Base-by-base conservation (phyloP, 176 grass and related monocot genomes). In the Typha latifolia region DNA sequence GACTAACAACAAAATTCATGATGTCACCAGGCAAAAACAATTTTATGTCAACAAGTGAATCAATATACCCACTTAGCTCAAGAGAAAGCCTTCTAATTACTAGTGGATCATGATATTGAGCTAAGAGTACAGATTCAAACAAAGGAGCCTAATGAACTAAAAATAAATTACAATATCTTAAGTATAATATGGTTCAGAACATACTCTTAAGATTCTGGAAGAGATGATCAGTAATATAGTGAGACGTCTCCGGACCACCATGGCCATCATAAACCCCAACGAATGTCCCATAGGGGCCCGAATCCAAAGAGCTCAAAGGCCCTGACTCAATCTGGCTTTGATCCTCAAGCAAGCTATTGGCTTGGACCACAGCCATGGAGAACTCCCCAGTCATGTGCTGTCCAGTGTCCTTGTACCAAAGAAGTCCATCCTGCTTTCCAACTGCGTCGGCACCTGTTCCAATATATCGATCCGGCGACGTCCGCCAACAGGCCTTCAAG, bases 281-380 rank as follows among this genome's bases (percentile, higher is more conserved):
- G 20, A 76, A 76, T 32, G 73, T 76, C 18, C 73, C 73, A 61
- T 61, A 67, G 0, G 73, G 73, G 29, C 63, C 73, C 11, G 73
- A 67, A 31, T 76, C 73, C 12, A 66, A 26, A 13, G 6, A 76
- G 51, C 73, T 76, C 51, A 76, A 63, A 8, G 51, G 21, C 0
- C 73, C 73, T 12, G 73, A 76, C 34, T 76, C 73, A 12, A 76
- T 48, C 63, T 76, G 73, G 32, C 73, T 47, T 51, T 76, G 73
- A 63, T 76, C 73, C 51, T 76, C 73, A n/a, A 67, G 73, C 32
- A 76, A 66, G 20, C 51, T 76, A 63, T 76, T 76, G 32, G 73
- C 73, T 67, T 76, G 73, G 63, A 76, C 64, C 63, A 67, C 73
- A 12, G 73, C 63, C 73, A 76, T 76, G 6, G 73, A 76, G 32